A percentile compares a stretch with the other conserved stretches of the same genome.
Conservation (phyloP, 2,329 filamentous ascomycete genomes). For the Aspergillus hortae region DNA sequence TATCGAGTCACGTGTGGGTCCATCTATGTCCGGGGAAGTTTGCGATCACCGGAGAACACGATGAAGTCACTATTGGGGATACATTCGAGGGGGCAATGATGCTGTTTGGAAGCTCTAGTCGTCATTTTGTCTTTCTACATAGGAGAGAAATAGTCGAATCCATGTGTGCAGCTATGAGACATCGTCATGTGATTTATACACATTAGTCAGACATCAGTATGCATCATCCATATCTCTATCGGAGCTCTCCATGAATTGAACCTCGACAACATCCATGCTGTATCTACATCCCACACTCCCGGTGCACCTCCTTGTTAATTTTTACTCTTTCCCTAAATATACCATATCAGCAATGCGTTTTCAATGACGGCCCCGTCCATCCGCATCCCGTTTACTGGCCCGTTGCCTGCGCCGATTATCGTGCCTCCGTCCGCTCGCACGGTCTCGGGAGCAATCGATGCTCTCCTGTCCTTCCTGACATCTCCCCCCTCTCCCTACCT, state of each 20-base stretch:
- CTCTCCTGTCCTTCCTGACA: conserved; percentile 72
- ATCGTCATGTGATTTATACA: background rate
- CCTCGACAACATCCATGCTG: background rate
- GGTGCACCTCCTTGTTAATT: background rate
- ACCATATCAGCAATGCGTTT: conserved; percentile 27
- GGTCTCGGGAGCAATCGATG: conserved; percentile 68
- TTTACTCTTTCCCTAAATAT: background rate
- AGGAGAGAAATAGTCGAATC: background rate
- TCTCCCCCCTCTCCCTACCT: conserved; percentile 53
- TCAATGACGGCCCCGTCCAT: conserved; percentile 69
- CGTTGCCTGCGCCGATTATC: conserved; percentile 70
- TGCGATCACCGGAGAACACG: background rate
- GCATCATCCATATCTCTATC: background rate
- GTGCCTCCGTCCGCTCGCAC: conserved; percentile 70
- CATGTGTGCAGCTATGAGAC: background rate
- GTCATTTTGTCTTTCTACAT: no score
- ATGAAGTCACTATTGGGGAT: background rate
- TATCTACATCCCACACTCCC: background rate
- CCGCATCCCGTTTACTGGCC: conserved; percentile 86
- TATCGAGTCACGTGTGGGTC: conserved; percentile 3
- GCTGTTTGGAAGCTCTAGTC: background rate
- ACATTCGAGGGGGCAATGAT: background rate
- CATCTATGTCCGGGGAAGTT: background rate
- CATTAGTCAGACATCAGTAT: background rate
- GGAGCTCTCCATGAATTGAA: background rate